phyloP scores from a whole-genome alignment of 2,329 filamentous ascomycete species.

The Pleurostoma richardsiae region DNA sequence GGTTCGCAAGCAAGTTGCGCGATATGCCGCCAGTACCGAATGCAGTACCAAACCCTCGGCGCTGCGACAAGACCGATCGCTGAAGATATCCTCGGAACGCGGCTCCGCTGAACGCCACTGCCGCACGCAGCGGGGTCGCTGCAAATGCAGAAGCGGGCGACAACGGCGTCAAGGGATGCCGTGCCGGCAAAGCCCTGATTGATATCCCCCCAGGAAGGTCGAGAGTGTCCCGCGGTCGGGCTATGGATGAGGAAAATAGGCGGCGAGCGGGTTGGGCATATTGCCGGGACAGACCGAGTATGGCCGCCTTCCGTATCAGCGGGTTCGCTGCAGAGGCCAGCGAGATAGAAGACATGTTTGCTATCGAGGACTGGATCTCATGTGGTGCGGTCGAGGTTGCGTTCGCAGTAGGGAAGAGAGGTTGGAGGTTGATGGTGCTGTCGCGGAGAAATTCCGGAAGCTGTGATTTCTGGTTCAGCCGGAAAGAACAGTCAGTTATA shows the following conservation, averaged over 20 bases:
- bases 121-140: background rate
- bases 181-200: slow-evolving; percentile 4
- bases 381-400: slow-evolving; percentile 16
- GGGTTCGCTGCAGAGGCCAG: slow-evolving; percentile 21
- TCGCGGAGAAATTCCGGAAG: slow-evolving; percentile 6
- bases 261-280: too few relatives aligned
- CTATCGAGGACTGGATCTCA: slow-evolving; percentile 24
- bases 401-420: slow-evolving; percentile 6
- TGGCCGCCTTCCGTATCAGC: slow-evolving; percentile 16
- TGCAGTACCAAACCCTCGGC: too few relatives aligned
- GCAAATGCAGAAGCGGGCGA: background rate
- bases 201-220: slow-evolving; percentile 17
- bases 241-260: too few relatives aligned
- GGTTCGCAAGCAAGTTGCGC: slow-evolving; percentile 68
- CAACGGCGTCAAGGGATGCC: background rate
- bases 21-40: slow-evolving; percentile 46
- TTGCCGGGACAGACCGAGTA: slow-evolving; percentile 1
- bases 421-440: background rate
- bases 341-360: slow-evolving; percentile 20
- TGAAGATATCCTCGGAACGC: too few relatives aligned
- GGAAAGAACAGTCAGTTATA: slow-evolving; percentile 3
- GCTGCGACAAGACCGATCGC: too few relatives aligned
- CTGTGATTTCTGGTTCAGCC: slow-evolving; percentile 1
- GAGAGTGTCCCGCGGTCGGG: background rate
- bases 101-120: too few relatives aligned